Conservation (phyloP, 1,284 basidiomycete genomes). For the Vanrija pseudolonga region DNA sequence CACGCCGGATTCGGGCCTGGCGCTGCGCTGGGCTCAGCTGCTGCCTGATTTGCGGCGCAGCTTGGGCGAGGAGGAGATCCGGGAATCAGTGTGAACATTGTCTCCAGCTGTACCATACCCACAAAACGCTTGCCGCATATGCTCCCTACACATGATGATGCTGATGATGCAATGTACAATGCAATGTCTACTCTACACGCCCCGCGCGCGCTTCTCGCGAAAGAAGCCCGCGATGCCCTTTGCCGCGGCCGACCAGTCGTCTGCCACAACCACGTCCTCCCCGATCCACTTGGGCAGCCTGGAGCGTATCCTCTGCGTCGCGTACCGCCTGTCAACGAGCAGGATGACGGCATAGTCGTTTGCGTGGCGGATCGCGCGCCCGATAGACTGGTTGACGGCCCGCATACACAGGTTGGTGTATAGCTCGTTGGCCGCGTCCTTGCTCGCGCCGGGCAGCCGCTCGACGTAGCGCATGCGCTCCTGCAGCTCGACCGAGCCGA, state of each 20-base stretch:
- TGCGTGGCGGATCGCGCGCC: slow-evolving; percentile 82
- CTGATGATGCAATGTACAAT: too few relatives aligned
- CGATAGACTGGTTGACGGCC: slow-evolving; percentile 94
- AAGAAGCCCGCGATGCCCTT: slow-evolving; percentile 69
- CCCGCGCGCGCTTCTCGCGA: slow-evolving; percentile 43
- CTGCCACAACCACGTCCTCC: slow-evolving; percentile 58
- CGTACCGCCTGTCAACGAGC: slow-evolving; percentile 78
- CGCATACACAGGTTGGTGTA: slow-evolving; percentile 94
- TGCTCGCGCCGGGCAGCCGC: slow-evolving; percentile 51
- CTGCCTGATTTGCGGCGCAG: too few relatives aligned
- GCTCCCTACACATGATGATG: too few relatives aligned
- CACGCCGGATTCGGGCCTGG: too few relatives aligned
- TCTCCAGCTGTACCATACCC: too few relatives aligned
- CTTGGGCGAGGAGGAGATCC: too few relatives aligned
- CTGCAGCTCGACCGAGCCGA: slow-evolving; percentile 80
- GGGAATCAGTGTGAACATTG: too few relatives aligned
- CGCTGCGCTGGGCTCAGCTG: too few relatives aligned
- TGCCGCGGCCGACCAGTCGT: slow-evolving; percentile 70
- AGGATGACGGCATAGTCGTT: slow-evolving; percentile 79
- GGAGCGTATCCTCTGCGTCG: slow-evolving; percentile 59
- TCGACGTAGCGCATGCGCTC: slow-evolving; percentile 86
- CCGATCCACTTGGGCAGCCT: slow-evolving; percentile 89
- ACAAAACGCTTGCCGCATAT: too few relatives aligned
- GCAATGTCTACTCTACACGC: too few relatives aligned
- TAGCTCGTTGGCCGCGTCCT: slow-evolving; percentile 74